Evolutionary conservation across 805 yeast species (phyloP).

Genomic region (Kurtzmaniella fragi): DNA sequence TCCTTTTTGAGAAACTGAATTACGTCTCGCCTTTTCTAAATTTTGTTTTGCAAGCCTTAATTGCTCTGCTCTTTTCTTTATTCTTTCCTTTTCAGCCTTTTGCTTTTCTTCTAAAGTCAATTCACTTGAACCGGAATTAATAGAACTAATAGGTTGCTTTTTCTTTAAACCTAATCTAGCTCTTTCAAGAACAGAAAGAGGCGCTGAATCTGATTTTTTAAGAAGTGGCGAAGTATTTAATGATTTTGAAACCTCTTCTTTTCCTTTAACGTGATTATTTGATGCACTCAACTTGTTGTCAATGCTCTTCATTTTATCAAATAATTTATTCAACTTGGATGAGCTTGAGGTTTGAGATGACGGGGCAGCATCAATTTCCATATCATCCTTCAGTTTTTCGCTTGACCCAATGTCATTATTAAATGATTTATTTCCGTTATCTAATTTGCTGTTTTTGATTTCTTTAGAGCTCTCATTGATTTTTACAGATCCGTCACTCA

Average conservation of each 20-base stretch:
- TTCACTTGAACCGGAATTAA: not conserved
- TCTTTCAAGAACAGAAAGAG: constrained; percentile 1
- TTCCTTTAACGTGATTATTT: not conserved
- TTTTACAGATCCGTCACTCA: no score
- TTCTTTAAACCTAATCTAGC: constrained; percentile 1
- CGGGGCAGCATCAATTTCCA: not conserved
- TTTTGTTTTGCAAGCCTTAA: constrained; percentile 2
- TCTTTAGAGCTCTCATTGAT: no score
- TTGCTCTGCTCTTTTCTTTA: constrained; percentile 7
- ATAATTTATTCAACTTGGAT: constrained; percentile 14
- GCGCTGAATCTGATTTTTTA: not conserved
- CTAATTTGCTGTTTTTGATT: not conserved
- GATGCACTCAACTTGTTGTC: constrained; percentile 10
- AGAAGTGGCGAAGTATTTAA: not conserved
- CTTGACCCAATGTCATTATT: constrained; percentile 4
- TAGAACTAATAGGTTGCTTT: not conserved
- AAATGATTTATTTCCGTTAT: not conserved
- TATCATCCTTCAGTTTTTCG: constrained; percentile 4
- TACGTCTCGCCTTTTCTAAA: constrained; percentile 2
- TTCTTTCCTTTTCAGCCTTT: constrained; percentile 7
- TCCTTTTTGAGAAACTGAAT: not conserved
- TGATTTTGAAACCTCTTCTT: not conserved
- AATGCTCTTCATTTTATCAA: constrained; percentile 17
- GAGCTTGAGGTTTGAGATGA: not conserved
- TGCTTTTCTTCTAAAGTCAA: not conserved